Conservation (phyloP, 257 asterid species). For the Solanum piurae region DNA sequence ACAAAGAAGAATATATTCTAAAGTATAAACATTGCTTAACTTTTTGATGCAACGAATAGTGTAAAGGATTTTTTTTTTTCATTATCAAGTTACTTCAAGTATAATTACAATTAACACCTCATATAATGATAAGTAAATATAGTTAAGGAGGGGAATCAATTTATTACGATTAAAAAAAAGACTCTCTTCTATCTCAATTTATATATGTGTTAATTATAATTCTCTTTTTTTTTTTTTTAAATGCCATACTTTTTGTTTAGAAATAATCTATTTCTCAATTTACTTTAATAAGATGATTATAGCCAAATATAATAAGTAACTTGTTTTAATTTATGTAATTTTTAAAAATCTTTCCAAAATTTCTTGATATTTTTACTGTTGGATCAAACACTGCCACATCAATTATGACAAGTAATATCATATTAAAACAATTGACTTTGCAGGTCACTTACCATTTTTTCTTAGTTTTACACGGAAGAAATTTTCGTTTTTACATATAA, state of each 20-base stretch:
- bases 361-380: neutral
- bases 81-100: neutral
- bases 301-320: neutral
- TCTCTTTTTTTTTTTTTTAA: neutral
- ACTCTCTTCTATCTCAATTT: neutral
- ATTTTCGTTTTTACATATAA: no score
- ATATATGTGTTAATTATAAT: neutral
- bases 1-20: neutral
- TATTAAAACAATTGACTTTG: no score
- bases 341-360: no score
- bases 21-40: slow-evolving; percentile 15
- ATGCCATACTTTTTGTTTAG: neutral
- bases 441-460: no score
- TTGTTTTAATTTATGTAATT: neutral
- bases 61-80: neutral
- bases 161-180: neutral
- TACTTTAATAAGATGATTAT: neutral
- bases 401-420: neutral
- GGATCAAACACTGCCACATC: neutral
- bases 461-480: no score
- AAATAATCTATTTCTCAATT: neutral
- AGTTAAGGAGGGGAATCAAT: neutral
- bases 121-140: neutral
- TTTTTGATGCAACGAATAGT: neutral
- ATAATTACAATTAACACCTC: neutral